A percentile compares a stretch with the other conserved stretches of the same genome.
These are phyloP conservation scores for Colletotrichum filicis DNA, from an alignment of 2,329 filamentous ascomycete genomes.

Conservation along the genomic window DNA sequence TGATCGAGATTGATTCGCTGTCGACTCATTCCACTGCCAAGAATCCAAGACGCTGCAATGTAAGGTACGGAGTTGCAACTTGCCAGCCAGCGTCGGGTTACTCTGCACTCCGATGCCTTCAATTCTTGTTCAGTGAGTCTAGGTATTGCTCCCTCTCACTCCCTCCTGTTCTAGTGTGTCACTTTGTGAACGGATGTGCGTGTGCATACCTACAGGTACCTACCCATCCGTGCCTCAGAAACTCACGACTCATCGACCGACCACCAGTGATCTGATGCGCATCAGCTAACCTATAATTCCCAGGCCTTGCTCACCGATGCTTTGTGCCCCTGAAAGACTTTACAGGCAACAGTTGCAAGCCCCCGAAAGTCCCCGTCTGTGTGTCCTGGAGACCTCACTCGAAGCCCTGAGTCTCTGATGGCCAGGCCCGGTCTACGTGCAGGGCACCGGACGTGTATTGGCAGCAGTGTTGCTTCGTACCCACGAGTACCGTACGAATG, in stretches of 20 bases:
- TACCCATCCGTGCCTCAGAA: neutral
- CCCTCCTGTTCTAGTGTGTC: neutral
- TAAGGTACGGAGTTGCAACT: neutral
- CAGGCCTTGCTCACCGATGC: neutral
- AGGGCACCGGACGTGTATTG: conserved; percentile 14
- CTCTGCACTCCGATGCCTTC: neutral
- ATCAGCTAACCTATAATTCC: neutral
- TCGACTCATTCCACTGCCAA: conserved; percentile 13
- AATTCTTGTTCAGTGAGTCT: neutral
- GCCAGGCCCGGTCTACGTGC: conserved; percentile 27
- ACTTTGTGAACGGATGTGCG: no score
- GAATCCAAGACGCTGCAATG: neutral
- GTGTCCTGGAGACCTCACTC: neutral
- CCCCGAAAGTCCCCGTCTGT: neutral
- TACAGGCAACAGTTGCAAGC: neutral
- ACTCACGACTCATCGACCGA: neutral
- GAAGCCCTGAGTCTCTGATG: neutral
- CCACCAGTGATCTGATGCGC: neutral
- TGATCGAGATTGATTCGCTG: conserved; percentile 26
- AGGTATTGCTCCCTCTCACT: neutral
- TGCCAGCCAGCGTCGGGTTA: neutral
- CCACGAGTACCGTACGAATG: neutral
- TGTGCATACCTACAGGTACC: neutral
- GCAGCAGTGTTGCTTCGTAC: neutral
- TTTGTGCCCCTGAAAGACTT: neutral